phyloP scores from a whole-genome alignment of 495 filamentous ascomycete species.

The Penicillium subrubescens region DNA sequence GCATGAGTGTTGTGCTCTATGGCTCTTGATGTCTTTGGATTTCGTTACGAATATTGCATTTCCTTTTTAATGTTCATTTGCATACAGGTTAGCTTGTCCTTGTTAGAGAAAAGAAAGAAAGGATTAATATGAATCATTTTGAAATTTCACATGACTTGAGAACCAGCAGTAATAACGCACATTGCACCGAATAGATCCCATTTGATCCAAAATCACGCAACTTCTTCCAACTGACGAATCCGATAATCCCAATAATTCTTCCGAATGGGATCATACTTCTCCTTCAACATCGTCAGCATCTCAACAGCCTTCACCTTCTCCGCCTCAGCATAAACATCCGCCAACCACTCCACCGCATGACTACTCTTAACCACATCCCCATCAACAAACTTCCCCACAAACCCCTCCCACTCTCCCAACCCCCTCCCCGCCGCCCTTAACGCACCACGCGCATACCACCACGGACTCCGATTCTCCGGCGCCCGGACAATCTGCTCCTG shows the following conservation, averaged over 20 bases:
- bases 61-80: conserved; percentile 4
- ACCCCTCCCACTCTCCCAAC: conserved; percentile 60
- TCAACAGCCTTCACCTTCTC: conserved; percentile 42
- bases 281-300: conserved; percentile 71
- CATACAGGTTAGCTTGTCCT: conserved; percentile 14
- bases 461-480: conserved; percentile 91
- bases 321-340: conserved; percentile 73
- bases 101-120: conserved; percentile 9
- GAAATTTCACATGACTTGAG: background rate
- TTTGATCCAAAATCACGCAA: conserved; percentile 12
- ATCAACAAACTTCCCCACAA: conserved; percentile 66
- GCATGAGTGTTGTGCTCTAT: conserved; percentile 16
- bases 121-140: conserved; percentile 8
- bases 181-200: background rate
- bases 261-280: conserved; percentile 88
- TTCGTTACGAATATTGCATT: conserved; percentile 1
- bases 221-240: conserved; percentile 45
- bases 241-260: conserved; percentile 91
- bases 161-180: background rate
- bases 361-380: conserved; percentile 61
- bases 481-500: conserved; percentile 71
- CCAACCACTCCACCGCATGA: conserved; percentile 88
- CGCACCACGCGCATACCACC: conserved; percentile 86
- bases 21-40: background rate
- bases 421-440: conserved; percentile 62